Conservation (phyloP, 2,329 filamentous ascomycete genomes). For the Gaeumannomyces tritici region DNA sequence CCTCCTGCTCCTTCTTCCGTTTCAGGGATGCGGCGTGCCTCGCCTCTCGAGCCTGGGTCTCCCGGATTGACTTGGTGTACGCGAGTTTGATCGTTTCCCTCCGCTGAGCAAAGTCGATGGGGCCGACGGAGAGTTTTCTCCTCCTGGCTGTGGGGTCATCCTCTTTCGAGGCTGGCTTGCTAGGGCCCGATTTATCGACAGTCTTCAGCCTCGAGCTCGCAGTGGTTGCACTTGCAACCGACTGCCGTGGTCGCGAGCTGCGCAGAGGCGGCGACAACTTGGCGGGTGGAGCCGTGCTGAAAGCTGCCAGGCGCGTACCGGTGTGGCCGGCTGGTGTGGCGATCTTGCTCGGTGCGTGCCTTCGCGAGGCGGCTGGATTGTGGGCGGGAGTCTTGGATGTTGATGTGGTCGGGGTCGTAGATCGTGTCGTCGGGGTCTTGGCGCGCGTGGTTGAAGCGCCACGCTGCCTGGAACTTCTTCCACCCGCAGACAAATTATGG, state of each 20-base stretch:
- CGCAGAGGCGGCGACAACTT: constrained; percentile 71
- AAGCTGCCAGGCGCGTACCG: constrained; percentile 52
- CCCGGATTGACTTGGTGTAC: constrained; percentile 74
- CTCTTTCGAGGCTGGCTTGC: constrained; percentile 15
- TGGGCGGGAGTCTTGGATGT: constrained; percentile 34
- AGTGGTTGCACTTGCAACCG: constrained; percentile 67
- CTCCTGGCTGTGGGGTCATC: constrained; percentile 29
- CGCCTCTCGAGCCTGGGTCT: constrained; percentile 53
- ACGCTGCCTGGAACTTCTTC: constrained; percentile 25
- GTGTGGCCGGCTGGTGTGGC: constrained; percentile 38
- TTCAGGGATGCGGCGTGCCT: constrained; percentile 44
- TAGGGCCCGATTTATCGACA: constrained; percentile 29
- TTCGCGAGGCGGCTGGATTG: constrained; percentile 18
- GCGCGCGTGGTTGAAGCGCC: constrained; percentile 22
- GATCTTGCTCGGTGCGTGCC: constrained; percentile 27
- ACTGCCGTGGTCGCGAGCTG: constrained; percentile 72
- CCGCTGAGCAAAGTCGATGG: constrained; percentile 76
- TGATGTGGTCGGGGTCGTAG: constrained; percentile 14
- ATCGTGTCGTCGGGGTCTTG: constrained; percentile 27
- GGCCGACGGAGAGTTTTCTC: constrained; percentile 54
- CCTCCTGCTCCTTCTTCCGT: constrained; percentile 39
- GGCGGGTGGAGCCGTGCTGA: constrained; percentile 59
- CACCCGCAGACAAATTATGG: constrained; percentile 31
- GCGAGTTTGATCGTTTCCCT: constrained; percentile 76
- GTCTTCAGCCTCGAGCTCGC: constrained; percentile 58